Percentiles rank a stretch among this genome's conserved stretches.
Evolutionary conservation across 202 grass and related monocot species (phyloP).

Genomic region (Saccharum hybrid): DNA sequence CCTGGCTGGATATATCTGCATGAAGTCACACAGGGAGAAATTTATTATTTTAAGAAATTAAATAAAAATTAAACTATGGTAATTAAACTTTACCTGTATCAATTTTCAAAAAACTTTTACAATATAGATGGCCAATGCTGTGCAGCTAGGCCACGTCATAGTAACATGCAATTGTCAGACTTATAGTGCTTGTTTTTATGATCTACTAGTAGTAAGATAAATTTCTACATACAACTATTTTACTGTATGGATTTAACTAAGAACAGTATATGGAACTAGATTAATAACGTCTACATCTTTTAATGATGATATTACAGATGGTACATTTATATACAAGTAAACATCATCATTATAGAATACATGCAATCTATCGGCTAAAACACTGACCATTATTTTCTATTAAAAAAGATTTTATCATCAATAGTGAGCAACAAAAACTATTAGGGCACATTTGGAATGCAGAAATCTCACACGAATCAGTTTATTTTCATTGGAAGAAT

Average conservation of each 20-base stretch:
- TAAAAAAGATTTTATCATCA: neutral
- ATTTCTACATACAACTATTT: neutral
- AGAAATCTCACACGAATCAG: neutral
- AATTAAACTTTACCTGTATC: neutral
- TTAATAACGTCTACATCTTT: constrained; percentile 5
- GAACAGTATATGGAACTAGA: neutral
- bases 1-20: neutral
- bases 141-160: neutral
- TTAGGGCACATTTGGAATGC: neutral
- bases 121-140: neutral
- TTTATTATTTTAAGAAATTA: neutral
- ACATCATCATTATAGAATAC: too few relatives aligned
- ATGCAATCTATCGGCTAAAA: neutral
- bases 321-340: neutral
- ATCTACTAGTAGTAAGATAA: neutral
- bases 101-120: neutral
- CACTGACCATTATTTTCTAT: too few relatives aligned
- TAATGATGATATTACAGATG: neutral
- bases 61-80: neutral
- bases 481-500: neutral
- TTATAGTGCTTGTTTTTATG: neutral
- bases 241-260: neutral
- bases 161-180: neutral
- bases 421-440: neutral
- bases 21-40: neutral